phyloP scores from a whole-genome alignment of 2,329 filamentous ascomycete species.

The Chalara sp. region DNA sequence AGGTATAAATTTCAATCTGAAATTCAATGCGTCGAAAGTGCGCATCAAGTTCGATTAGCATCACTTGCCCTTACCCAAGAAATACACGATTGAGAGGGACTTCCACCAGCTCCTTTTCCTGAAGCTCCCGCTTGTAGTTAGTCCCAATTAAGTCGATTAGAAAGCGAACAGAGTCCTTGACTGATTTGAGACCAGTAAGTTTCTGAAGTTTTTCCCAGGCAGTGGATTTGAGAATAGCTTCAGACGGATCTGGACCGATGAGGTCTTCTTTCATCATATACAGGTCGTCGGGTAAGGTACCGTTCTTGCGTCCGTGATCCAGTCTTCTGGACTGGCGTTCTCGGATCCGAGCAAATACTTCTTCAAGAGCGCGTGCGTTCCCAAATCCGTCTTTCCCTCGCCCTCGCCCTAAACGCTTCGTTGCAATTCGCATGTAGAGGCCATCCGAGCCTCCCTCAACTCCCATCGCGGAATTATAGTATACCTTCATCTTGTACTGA shows the following conservation, averaged over 20 bases:
- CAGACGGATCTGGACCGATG: conserved; percentile 59
- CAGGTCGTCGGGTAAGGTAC: conserved; percentile 44
- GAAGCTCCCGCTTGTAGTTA: conserved; percentile 62
- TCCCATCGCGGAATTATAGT: conserved; percentile 48
- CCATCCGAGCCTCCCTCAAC: conserved; percentile 52
- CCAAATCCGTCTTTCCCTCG: conserved; percentile 64
- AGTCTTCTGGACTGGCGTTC: conserved; percentile 55
- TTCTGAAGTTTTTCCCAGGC: conserved; percentile 52
- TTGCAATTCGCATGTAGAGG: conserved; percentile 56
- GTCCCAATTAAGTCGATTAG: conserved; percentile 54
- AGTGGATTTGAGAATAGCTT: conserved; percentile 41
- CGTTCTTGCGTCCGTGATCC: conserved; percentile 34
- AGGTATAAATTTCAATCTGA: too few species aligned
- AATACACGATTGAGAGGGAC: conserved; percentile 64
- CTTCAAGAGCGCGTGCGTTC: conserved; percentile 65
- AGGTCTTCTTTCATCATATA: conserved; percentile 60
- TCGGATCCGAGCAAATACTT: conserved; percentile 45
- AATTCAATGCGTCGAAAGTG: too few species aligned
- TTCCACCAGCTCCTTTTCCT: conserved; percentile 50
- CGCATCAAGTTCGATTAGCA: too few species aligned
- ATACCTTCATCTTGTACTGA: conserved; percentile 42
- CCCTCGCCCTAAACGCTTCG: conserved; percentile 52
- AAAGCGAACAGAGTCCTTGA: conserved; percentile 54
- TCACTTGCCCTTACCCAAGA: conserved; percentile 40
- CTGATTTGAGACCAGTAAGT: conserved; percentile 51